Conservation (phyloP, 495 filamentous ascomycete species). For the Corynascus novoguineensis region DNA sequence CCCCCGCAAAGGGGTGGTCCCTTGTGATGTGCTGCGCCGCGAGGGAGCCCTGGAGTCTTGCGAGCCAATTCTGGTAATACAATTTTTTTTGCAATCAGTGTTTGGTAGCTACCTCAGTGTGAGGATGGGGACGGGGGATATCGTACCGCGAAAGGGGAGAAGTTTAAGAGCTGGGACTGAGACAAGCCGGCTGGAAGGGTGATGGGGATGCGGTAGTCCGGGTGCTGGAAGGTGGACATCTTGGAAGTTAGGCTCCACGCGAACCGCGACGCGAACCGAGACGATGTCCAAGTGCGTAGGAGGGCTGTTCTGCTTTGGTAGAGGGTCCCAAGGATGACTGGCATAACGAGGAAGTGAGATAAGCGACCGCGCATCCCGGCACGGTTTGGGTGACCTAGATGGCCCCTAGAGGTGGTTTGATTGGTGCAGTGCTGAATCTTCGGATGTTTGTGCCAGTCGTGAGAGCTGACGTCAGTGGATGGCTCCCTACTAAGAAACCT, state of each 20-base stretch:
- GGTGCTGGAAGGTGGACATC: slow-evolving; percentile 41
- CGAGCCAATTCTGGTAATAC: slow-evolving; percentile 63
- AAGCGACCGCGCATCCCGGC: slow-evolving; percentile 4
- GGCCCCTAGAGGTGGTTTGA: background rate
- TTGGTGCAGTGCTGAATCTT: background rate
- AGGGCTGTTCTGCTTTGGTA: slow-evolving; percentile 7
- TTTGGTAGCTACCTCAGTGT: background rate
- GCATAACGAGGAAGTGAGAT: slow-evolving; percentile 1
- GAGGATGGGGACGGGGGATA: background rate
- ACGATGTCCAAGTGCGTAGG: background rate
- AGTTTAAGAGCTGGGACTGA: slow-evolving; percentile 58
- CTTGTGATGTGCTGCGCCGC: slow-evolving; percentile 49
- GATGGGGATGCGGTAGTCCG: slow-evolving; percentile 43
- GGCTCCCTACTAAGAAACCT: no score
- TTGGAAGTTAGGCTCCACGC: background rate
- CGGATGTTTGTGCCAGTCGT: no score
- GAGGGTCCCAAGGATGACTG: slow-evolving; percentile 2
- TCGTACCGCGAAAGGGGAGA: slow-evolving; percentile 60
- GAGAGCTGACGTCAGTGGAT: no score
- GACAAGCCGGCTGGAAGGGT: slow-evolving; percentile 54
- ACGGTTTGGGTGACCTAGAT: background rate
- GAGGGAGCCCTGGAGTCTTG: slow-evolving; percentile 60
- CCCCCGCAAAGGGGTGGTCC: slow-evolving; percentile 62
- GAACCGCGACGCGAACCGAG: background rate
- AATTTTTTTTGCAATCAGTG: background rate